These are phyloP conservation scores for Rhododendron ovatum DNA, from an alignment of 148 eudicot species.

Conservation along the genomic window DNA sequence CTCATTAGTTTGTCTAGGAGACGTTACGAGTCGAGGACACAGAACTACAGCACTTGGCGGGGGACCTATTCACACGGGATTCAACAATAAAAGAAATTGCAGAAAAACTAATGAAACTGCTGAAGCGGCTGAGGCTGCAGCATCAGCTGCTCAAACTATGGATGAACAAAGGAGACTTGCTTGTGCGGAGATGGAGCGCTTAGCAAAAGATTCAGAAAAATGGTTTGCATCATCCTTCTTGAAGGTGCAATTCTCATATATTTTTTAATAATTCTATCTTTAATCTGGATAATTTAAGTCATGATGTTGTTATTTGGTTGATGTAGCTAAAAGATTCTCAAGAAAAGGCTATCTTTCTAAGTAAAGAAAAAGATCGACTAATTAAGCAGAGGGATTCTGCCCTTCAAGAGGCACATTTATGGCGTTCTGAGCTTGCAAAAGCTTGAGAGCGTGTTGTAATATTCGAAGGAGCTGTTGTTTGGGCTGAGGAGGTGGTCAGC, in stretches of 20 bases:
- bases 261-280: not conserved
- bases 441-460: no score
- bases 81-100: constrained; percentile 81
- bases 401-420: constrained; percentile 48
- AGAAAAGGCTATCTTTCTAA: constrained; percentile 43
- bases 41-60: constrained; percentile 82
- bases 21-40: constrained; percentile 87
- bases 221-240: constrained; percentile 40
- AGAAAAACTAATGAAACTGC: constrained; percentile 86
- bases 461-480: no score
- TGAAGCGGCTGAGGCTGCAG: constrained; percentile 91
- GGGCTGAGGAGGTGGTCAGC: constrained; percentile 30
- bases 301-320: constrained; percentile 3
- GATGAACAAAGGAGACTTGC: constrained; percentile 34
- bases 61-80: constrained; percentile 84
- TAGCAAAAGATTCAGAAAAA: constrained; percentile 55
- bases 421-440: no score
- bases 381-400: constrained; percentile 70
- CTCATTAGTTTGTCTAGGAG: constrained; percentile 44
- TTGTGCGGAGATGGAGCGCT: constrained; percentile 62
- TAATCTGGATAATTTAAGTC: not conserved
- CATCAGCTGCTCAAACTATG: constrained; percentile 85
- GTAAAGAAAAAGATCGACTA: constrained; percentile 57
- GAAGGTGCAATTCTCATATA: constrained; percentile 42
- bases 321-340: constrained; percentile 63